Percentiles rank a stretch among this genome's conserved stretches.
Evolutionary conservation across 257 asterid species (phyloP).

Genomic region (Gynochthodes officinalis): DNA sequence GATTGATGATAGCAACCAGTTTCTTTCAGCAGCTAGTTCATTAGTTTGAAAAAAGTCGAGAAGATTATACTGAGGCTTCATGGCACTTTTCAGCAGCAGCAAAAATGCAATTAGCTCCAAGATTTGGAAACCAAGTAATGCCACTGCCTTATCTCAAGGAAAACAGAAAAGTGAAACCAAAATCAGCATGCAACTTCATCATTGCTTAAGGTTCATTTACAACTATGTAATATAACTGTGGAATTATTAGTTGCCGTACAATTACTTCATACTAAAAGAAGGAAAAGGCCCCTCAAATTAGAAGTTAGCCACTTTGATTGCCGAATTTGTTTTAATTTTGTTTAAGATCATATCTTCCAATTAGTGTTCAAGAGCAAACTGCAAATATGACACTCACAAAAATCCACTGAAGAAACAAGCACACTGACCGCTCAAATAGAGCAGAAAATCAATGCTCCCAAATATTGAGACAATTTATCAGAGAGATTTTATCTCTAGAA

Average conservation of each 20-base stretch:
- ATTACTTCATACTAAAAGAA: not conserved
- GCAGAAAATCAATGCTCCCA: not conserved
- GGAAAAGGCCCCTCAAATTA: not conserved
- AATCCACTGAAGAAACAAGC: not conserved
- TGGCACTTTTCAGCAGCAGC: constrained; percentile 48
- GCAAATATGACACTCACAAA: not conserved
- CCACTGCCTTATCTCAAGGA: constrained; percentile 46
- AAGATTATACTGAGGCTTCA: constrained; percentile 52
- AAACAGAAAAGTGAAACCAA: not conserved
- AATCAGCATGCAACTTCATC: not conserved
- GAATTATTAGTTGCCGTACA: not conserved
- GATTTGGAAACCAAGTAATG: constrained; percentile 50
- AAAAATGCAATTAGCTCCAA: constrained; percentile 57
- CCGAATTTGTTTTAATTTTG: not conserved
- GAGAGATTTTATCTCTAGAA: not conserved
- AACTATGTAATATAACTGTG: not conserved
- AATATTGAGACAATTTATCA: not conserved
- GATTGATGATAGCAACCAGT: constrained; percentile 55
- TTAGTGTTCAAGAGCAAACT: not conserved
- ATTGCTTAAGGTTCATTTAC: not conserved
- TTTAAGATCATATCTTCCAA: too few relatives aligned
- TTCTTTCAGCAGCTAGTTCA: constrained; percentile 41
- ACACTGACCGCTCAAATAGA: not conserved
- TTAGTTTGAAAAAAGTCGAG: constrained; percentile 45
- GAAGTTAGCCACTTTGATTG: not conserved